Evolutionary conservation across 257 asterid genomes (phyloP), one percentile per base, ranked within the genome.

Genomic region (Cinchona pubescens): DNA sequence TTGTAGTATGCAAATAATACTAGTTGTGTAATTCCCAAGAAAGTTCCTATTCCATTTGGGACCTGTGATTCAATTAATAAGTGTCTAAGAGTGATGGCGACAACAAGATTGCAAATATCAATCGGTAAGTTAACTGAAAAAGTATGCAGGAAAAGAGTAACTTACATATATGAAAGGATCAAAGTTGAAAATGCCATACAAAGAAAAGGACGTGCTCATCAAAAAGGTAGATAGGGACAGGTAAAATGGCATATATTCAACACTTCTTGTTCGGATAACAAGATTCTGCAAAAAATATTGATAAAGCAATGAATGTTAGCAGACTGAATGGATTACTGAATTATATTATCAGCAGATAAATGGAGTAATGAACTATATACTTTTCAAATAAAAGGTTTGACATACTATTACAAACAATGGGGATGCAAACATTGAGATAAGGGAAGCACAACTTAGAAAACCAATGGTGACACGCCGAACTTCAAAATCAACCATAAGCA

Each of bases 351-450:
- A n/a, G n/a, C n/a, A n/a, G n/a, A n/a, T n/a, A n/a, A n/a, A n/a
- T n/a, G n/a, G n/a, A n/a, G n/a, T n/a, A 72, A 56, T n/a, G 15
- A n/a, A n/a, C n/a, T n/a, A n/a, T 48, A 18, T 37, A 72, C 38
- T 38, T 37, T 3, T 55, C 35, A 38, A 63, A 25, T 23, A 72
- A 72, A 72, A 48, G 76, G 27, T 3, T 37, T 18, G 75, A 79
- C 90, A 1, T 76, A 89, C 92, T 8, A 89, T 89, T 72, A 89
- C 83, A 71, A 89, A 83, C 80, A 89, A 51, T 0, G 94, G 94
- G 5, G 94, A 89, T 61, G 90, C 94, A 60, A 89, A 86, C 92
- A 89, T 89, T 21, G 92, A 87, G 73, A 89, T 76, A 84, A 87
- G 94, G 37, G 92, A 82, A 76, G 85, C 90, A 60, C 87, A 79